Percentiles rank a stretch among this genome's conserved stretches.
These are phyloP conservation scores for Oxyria digyna DNA, from an alignment of 148 eudicot genomes.

Conservation along the genomic window DNA sequence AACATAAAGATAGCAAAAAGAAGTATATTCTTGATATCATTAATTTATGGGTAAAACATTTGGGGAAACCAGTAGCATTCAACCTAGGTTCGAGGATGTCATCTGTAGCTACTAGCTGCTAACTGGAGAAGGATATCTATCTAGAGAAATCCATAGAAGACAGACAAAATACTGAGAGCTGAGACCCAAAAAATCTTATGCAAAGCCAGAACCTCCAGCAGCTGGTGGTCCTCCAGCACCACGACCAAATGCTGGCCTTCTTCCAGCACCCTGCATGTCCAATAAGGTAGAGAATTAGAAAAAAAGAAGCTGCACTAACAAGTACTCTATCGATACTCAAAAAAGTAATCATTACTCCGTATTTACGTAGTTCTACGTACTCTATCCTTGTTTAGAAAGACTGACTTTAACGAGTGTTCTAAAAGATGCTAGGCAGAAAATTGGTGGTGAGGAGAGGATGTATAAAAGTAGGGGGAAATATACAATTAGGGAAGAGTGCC, in stretches of 20 bases:
- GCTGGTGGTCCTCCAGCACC: slow-evolving; percentile 9
- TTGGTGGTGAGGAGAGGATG: no score
- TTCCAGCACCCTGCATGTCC: slow-evolving; percentile 10
- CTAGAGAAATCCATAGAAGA: neutral
- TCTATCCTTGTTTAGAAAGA: no score
- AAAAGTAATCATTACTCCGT: no score
- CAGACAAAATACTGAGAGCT: neutral
- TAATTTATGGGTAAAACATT: neutral
- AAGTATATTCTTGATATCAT: neutral
- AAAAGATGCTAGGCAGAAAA: no score
- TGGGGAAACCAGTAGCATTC: neutral
- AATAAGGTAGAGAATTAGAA: neutral
- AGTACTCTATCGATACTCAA: no score
- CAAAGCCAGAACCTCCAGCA: slow-evolving; percentile 6
- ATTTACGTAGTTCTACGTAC: no score
- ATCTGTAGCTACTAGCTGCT: slow-evolving; percentile 1
- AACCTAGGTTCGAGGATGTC: neutral
- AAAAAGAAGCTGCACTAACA: neutral
- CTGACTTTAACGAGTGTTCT: no score
- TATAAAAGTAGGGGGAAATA: no score
- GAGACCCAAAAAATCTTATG: neutral
- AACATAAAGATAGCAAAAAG: neutral
- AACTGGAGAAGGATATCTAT: neutral
- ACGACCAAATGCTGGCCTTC: slow-evolving; percentile 13
- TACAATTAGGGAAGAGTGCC: no score